phyloP scores from a whole-genome alignment of 148 eudicot genomes.

The Linanthus parryae region DNA sequence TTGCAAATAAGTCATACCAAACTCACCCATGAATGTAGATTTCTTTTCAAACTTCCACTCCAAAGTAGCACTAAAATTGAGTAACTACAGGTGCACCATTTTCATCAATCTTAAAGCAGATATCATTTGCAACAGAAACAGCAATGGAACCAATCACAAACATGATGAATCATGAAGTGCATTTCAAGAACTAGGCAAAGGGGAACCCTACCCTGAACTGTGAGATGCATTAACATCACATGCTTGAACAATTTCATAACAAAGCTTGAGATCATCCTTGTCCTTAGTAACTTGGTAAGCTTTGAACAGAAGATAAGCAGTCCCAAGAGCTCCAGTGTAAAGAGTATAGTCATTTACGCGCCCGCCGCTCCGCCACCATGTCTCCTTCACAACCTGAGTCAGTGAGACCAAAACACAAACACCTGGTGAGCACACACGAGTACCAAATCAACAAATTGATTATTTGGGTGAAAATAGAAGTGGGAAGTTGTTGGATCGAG shows the following conservation, averaged over 20 bases:
- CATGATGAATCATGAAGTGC: too few relatives aligned
- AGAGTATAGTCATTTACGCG: constrained; percentile 54
- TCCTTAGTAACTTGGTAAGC: constrained; percentile 55
- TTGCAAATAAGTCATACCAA: too few relatives aligned
- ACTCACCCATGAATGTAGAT: too few relatives aligned
- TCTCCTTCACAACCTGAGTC: constrained; percentile 68
- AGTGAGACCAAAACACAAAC: constrained; percentile 6
- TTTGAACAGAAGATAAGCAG: constrained; percentile 69
- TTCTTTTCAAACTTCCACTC: too few relatives aligned
- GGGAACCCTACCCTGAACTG: constrained; percentile 65
- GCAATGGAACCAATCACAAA: too few relatives aligned
- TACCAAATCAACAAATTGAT: background rate
- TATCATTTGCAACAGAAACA: too few relatives aligned
- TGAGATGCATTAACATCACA: constrained; percentile 59
- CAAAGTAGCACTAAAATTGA: too few relatives aligned
- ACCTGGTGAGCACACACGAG: constrained; percentile 3
- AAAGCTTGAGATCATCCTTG: constrained; percentile 44
- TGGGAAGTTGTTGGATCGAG: too few relatives aligned
- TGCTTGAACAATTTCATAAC: constrained; percentile 57
- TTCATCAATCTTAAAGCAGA: too few relatives aligned
- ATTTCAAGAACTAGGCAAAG: too few relatives aligned
- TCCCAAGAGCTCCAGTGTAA: constrained; percentile 81
- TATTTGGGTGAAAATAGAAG: too few relatives aligned
- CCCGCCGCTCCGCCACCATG: constrained; percentile 47
- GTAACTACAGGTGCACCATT: too few relatives aligned